Base-by-base conservation (phyloP, 1,284 basidiomycete genomes). In the Ustilago bromivora region DNA sequence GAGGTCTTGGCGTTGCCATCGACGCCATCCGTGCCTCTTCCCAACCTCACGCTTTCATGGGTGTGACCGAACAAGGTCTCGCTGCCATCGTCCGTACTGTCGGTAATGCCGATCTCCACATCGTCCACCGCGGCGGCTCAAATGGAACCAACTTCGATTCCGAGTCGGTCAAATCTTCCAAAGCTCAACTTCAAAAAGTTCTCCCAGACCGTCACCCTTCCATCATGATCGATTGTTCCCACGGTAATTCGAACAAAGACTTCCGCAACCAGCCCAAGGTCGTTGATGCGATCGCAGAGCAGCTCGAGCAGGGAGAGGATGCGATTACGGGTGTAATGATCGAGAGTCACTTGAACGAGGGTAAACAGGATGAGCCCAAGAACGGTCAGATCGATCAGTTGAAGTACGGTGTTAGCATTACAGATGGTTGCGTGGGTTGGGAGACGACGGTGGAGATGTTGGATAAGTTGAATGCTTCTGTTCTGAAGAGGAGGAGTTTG, bases 251-350 rank as follows among this genome's bases (percentile, higher is more conserved):
- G 61, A 79, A 82, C 67, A 86, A 86, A 76, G 85, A 86, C 73
- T 85, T 61, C 77, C 78, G 85, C 61, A 86, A 86, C 72, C 85
- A 86, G 67, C 79, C 83, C 57, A 83, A 86, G 71, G 84, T 96
- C 55, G 87, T 96, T 59, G 90, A 90, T 60, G 88, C 90, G 82
- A 90, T 98, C 79, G 93, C 92, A 85, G 87, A 87, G 19, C 96
- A 98, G 88, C 90, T 98, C 65, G 88, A 86, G 11, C 89, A 90
- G 9, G 95, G 95, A 54, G 91, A 95, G 79, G 89, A 87, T 67
- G 89, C 90, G 64, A 94, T 98, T 87, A 95, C 93, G 2, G 96
- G 96, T 71, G 94, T 98, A 78, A 98, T 98, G 96, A 91, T 99
- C 86, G 96, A 99, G 88, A 93, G 92, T 46, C 93, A 98, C 87